Percentiles rank a stretch among this genome's conserved stretches.
Conservation (phyloP, 2,329 filamentous ascomycete species). For the Macrophomina phaseolina region DNA sequence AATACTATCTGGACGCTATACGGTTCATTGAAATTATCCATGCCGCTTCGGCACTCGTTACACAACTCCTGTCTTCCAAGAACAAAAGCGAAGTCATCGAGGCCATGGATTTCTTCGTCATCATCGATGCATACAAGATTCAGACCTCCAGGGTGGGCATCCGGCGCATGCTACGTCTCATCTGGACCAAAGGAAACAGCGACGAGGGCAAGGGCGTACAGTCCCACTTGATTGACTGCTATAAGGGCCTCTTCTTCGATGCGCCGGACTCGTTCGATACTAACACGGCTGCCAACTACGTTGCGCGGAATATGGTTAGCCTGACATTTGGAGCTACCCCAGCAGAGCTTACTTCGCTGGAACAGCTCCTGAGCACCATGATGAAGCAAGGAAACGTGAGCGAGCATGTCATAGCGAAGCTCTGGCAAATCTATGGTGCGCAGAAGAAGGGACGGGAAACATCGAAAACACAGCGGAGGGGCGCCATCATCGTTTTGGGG, state of each 20-base stretch:
- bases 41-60: conserved; percentile 77
- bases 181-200: conserved; percentile 99
- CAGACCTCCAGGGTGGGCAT: conserved; percentile 93
- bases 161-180: conserved; percentile 90
- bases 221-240: conserved; percentile 94
- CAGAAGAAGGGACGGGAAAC: conserved; percentile 81
- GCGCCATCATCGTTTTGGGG: conserved; percentile 92
- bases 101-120: conserved; percentile 97
- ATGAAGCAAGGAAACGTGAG: conserved; percentile 91
- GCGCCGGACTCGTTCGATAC: conserved; percentile 85
- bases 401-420: conserved; percentile 83
- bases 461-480: conserved; percentile 85
- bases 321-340: conserved; percentile 94
- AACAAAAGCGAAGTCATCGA: conserved; percentile 99
- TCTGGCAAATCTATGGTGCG: conserved; percentile 97
- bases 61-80: conserved; percentile 86
- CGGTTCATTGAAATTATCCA: conserved; percentile 93
- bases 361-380: conserved; percentile 95
- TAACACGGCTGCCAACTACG: conserved; percentile 93
- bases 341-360: conserved; percentile 91
- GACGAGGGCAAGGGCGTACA: conserved; percentile 99
- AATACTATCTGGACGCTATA: conserved; percentile 92
- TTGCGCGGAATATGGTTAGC: conserved; percentile 98
- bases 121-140: conserved; percentile 94
- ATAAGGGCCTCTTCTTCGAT: conserved; percentile 94